phyloP scores from a whole-genome alignment of 306 rosid species.

The Mimosa pudica region DNA sequence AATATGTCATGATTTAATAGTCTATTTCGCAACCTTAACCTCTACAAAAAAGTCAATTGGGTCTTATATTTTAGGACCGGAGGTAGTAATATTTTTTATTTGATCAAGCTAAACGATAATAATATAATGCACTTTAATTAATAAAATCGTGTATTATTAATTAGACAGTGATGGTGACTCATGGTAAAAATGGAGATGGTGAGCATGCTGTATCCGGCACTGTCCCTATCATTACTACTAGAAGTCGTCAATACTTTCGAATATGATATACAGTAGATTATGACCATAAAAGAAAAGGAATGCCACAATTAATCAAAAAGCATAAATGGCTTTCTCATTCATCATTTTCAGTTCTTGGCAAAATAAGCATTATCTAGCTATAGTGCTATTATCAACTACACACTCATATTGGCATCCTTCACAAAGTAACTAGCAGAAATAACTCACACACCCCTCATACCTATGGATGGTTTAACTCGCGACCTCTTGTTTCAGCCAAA shows the following conservation, averaged over 20 bases:
- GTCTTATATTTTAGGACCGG: too few species aligned
- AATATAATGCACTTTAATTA: not conserved
- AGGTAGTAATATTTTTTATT: too few species aligned
- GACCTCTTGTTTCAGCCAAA: too few species aligned
- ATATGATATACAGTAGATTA: constrained; percentile 18
- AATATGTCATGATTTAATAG: too few species aligned
- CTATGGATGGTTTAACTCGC: too few species aligned
- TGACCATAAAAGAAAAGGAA: constrained; percentile 27
- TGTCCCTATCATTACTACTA: not conserved
- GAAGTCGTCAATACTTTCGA: constrained; percentile 16
- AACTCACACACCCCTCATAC: too few species aligned
- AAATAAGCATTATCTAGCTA: not conserved
- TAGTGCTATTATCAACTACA: not conserved
- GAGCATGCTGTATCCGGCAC: constrained; percentile 20
- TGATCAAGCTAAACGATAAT: not conserved
- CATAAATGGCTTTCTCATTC: constrained; percentile 19
- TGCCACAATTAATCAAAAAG: constrained; percentile 35
- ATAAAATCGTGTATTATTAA: constrained; percentile 1
- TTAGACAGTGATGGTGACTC: not conserved
- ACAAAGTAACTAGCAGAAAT: too few species aligned
- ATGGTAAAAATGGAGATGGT: not conserved
- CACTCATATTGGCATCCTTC: not conserved
- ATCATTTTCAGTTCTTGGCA: not conserved
- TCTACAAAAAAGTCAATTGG: too few species aligned
- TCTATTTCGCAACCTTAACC: too few species aligned